Percentiles rank a stretch among this genome's conserved stretches.
phyloP scores from a whole-genome alignment of 495 filamentous ascomycete species.

The Lophium mytilinum region DNA sequence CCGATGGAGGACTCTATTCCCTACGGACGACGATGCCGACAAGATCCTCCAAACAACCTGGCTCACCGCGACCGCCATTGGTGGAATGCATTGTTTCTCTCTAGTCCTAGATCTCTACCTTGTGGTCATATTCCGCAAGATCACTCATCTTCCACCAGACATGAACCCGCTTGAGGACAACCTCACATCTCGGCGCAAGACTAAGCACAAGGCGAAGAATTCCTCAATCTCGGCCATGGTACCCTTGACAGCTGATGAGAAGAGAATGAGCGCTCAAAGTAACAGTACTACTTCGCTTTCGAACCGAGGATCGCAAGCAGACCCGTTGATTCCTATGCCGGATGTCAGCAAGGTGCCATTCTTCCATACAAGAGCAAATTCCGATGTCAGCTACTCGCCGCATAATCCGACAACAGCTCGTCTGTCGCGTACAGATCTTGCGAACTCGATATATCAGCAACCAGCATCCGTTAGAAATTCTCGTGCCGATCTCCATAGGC shows the following conservation, averaged over 20 bases:
- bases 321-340: constrained; percentile 42
- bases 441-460: constrained; percentile 14
- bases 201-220: constrained; percentile 61
- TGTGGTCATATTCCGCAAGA: constrained; percentile 67
- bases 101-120: constrained; percentile 62
- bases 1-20: constrained; percentile 57
- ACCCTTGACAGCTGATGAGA: constrained; percentile 37
- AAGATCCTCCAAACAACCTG: constrained; percentile 56
- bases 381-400: constrained; percentile 21
- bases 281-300: constrained; percentile 40
- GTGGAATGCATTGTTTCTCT: constrained; percentile 61
- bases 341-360: constrained; percentile 25
- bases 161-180: constrained; percentile 88
- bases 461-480: constrained; percentile 8
- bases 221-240: constrained; percentile 63
- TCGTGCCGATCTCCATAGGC: constrained; percentile 16
- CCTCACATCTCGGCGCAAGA: constrained; percentile 59
- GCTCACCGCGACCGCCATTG: constrained; percentile 51
- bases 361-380: constrained; percentile 23
- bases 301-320: constrained; percentile 43
- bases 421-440: constrained; percentile 9
- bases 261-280: constrained; percentile 37
- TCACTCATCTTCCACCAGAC: constrained; percentile 72
- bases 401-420: constrained; percentile 24
- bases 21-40: constrained; percentile 38